phyloP scores from a whole-genome alignment of 2,329 filamentous ascomycete species.

The Lecanicillium sp. region DNA sequence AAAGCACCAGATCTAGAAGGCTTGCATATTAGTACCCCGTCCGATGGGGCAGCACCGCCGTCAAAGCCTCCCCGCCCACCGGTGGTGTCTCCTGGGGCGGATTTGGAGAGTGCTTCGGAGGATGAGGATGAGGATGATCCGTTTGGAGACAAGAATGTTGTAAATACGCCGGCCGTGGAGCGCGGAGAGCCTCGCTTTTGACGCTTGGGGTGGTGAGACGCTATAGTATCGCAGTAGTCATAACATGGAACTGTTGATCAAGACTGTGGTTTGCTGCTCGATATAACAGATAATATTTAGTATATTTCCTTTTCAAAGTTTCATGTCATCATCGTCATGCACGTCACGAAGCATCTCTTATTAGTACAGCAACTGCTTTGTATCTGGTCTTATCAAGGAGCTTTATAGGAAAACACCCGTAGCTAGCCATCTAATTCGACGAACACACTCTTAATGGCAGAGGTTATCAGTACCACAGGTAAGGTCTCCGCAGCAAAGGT shows the following conservation, averaged over 20 bases:
- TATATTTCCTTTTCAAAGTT: no score
- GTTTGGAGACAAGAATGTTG: slow-evolving; percentile 75
- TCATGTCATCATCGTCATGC: no score
- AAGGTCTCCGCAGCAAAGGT: no score
- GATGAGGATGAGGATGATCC: slow-evolving; percentile 65
- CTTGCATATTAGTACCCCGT: background rate
- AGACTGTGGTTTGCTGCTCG: background rate
- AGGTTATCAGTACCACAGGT: no score
- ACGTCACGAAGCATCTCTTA: no score
- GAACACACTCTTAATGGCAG: no score
- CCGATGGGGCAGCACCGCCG: slow-evolving; percentile 25
- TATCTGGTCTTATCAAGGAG: no score
- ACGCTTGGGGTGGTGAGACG: background rate
- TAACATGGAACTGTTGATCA: background rate
- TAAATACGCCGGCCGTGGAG: slow-evolving; percentile 30
- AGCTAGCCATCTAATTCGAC: no score
- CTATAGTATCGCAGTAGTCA: background rate
- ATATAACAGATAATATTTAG: background rate
- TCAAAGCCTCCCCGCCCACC: slow-evolving; percentile 29
- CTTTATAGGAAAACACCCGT: no score
- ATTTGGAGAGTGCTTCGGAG: slow-evolving; percentile 30
- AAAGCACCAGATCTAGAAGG: background rate
- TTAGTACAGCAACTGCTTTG: no score
- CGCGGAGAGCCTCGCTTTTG: slow-evolving; percentile 23
- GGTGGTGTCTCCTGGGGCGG: slow-evolving; percentile 15